Evolutionary conservation across 306 rosid species (phyloP), one percentile per base, ranked within the genome.

Genomic region (Luffa aegyptiaca): DNA sequence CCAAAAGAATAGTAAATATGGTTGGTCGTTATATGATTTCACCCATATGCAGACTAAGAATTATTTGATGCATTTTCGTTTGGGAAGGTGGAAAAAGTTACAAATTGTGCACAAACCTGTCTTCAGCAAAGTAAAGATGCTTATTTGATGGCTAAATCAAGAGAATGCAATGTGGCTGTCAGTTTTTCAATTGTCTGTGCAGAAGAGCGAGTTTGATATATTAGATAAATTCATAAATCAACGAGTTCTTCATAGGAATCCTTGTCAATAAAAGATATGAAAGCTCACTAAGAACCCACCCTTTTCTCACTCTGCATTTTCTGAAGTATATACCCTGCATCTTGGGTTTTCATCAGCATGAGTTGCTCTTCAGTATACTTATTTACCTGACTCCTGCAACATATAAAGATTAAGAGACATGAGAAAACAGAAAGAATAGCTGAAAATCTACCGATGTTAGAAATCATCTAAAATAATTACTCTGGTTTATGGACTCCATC

Each of bases 281-380:
- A 31, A 66, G 78, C 48, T 36, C 61, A 8, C 21, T 37, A 58
- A 21, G 53, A 71, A 80, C 14, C 18, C 65, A 92, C 98, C 87
- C 86, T 92, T 83, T 84, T 92, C 84, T 92, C 97, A 79, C 94
- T 92, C 86, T 88, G 97, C 80, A 83, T 21, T 82, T 88, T 91
- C 83, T 86, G 97, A 81, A 91, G 92, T 76, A 92, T 77, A 82
- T 94, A 94, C 53, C 95, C 97, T 12, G 86, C 88, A 84, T 92
- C 96, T 75, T 91, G 97, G 48, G 95, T 87, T 86, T 92, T 92
- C 97, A 94, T 92, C 75, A 91, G 82, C 85, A 88, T 77, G 45
- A 92, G 90, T 82, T 91, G 91, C 39, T 92, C 98, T 4, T 88
- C 83, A 80, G 85, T 88, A 20, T 91, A 91, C 84, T 90, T 92